Base-by-base conservation (phyloP, 2,329 filamentous ascomycete species). In the Nothophaeocryptopus gaeumannii region DNA sequence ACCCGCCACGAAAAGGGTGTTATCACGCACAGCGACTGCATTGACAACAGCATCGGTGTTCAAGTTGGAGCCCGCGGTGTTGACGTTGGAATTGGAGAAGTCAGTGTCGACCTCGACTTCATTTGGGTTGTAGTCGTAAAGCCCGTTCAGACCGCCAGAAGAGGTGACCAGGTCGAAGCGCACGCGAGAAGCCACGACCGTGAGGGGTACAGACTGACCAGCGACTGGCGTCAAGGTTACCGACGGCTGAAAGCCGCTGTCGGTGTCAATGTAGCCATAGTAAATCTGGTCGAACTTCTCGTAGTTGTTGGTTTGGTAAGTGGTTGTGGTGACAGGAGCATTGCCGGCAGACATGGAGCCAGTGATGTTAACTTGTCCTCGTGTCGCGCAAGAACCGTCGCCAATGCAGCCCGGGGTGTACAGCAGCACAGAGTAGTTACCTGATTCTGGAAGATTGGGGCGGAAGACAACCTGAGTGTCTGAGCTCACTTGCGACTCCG, bases 251-350 rank as follows among this genome's bases (percentile, higher is more conserved):
- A 96, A 14, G 79, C 80, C 85, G 20, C 20, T 26, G 45, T 80
- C 83, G 46, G 84, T 84, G 65, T 97, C 89, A 46, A 99, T 83
- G 58, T 83, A 83, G 39, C 91, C 93, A 58, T 85, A 86, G 71
- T 90, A 96, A 51, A 99, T 84, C 59, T 88, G 84, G 66, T 99
- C 93, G 65, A 95, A 97, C 70, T 99, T 99, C 75, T 97, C 92
- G 68, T 85, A 95, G 67, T 95, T 81, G 72, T 99, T 99, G 13
- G 91, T 96, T 70, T 99, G 93, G 66, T 81, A 95, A 7, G 96
- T 73, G 0, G 80, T 78, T 1, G 77, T 81, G 26, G 81, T 78
- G 50, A 84, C 76, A 5, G 80, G 74, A 31, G 45, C 72, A 59
- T 60, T 70, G 64, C 48, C 71, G 63, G 65, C 76, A 63, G 59